Conservation (phyloP, 2,329 filamentous ascomycete genomes). For the Cladophialophora immunda region DNA sequence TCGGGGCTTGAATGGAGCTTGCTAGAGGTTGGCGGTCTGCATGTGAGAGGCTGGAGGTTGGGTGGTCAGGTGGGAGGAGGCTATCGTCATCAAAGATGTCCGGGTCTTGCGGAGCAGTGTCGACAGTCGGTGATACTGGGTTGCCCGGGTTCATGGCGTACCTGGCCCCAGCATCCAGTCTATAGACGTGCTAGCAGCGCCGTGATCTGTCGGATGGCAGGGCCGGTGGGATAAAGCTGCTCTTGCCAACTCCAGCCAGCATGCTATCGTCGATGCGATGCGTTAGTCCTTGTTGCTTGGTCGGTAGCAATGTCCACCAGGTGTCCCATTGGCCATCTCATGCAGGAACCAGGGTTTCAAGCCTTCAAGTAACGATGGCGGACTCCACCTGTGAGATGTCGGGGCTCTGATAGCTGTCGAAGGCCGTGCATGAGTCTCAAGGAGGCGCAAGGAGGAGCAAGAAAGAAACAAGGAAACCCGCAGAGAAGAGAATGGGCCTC, state of each 20-base stretch:
- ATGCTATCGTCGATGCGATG: constrained; percentile 3
- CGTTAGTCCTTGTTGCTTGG: not conserved
- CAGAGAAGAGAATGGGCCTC: not conserved
- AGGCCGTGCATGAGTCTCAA: not conserved
- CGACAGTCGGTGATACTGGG: constrained; percentile 8
- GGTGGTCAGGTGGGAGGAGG: not conserved
- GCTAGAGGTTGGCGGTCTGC: not conserved
- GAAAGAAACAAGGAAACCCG: not conserved
- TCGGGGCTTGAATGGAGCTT: constrained; percentile 1
- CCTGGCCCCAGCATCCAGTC: not conserved
- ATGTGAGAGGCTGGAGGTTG: not conserved
- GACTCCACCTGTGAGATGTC: not conserved
- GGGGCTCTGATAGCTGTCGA: not conserved
- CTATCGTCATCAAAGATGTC: constrained; percentile 15
- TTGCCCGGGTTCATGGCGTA: not conserved
- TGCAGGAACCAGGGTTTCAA: constrained; percentile 15
- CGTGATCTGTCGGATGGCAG: not conserved
- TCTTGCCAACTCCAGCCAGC: not conserved
- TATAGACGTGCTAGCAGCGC: not conserved
- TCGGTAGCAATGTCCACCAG: not conserved
- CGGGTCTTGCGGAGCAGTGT: constrained; percentile 14
- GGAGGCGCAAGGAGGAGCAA: not conserved
- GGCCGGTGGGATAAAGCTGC: constrained; percentile 1
- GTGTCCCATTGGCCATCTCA: constrained; percentile 4
- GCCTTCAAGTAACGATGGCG: not conserved